Percentiles rank a stretch among this genome's conserved stretches.
These are phyloP conservation scores for Hygrophorus pudorinus DNA, from an alignment of 768 basidiomycete genomes.

Conservation along the genomic window DNA sequence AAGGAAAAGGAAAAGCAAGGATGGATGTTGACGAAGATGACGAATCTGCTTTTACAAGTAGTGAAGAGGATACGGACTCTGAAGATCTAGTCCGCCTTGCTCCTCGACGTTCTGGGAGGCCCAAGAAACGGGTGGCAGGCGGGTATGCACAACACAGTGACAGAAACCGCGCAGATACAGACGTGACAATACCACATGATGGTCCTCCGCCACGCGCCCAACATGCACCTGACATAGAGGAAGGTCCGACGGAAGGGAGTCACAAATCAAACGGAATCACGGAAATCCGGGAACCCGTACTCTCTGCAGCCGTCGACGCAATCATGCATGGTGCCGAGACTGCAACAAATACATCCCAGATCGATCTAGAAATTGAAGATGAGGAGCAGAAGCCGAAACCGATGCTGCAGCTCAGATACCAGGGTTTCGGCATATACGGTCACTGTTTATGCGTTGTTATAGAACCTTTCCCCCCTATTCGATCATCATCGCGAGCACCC, in stretches of 20 bases:
- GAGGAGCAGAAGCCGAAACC: slow-evolving; percentile 71
- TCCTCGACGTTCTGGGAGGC: slow-evolving; percentile 24
- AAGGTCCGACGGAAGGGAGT: slow-evolving; percentile 1
- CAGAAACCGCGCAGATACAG: slow-evolving; percentile 7
- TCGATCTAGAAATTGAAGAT: slow-evolving; percentile 45
- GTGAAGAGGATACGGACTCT: slow-evolving; percentile 15
- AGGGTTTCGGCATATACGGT: slow-evolving; percentile 61
- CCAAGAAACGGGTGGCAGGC: slow-evolving; percentile 16
- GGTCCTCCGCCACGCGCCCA: background rate
- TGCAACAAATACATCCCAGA: background rate
- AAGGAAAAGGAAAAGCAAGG: slow-evolving; percentile 22
- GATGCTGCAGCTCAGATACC: slow-evolving; percentile 51
- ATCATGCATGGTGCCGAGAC: too few species aligned
- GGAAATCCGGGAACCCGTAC: background rate
- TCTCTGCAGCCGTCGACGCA: background rate
- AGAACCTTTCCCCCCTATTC: slow-evolving; percentile 65
- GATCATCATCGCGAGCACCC: slow-evolving; percentile 21
- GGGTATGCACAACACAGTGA: slow-evolving; percentile 18
- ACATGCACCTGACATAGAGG: background rate
- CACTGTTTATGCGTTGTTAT: slow-evolving; percentile 75
- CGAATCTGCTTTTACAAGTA: slow-evolving; percentile 11
- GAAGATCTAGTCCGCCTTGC: slow-evolving; percentile 12
- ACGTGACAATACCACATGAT: too few species aligned
- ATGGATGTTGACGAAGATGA: slow-evolving; percentile 17
- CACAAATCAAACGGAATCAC: background rate